Base-by-base conservation (phyloP, 805 yeast species). In the Candida andamanensis region DNA sequence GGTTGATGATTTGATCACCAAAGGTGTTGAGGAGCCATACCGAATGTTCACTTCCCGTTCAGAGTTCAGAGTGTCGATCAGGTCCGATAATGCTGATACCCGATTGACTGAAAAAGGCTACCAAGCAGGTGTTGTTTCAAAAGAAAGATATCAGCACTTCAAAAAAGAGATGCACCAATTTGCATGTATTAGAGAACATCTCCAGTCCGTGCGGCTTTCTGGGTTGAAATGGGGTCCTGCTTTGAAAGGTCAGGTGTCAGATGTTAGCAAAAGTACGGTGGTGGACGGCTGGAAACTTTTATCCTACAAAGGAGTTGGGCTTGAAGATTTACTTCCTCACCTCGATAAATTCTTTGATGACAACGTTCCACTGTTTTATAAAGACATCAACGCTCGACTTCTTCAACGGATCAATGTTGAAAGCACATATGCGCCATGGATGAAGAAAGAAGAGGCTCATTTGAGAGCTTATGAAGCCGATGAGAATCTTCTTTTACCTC, bases 21-120 rank as follows among this genome's bases (percentile, higher is more conserved):
- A 86, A 54, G 99, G 98, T 13, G 95, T 92, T 2, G 85, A 80
- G 39, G 99, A 92, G 55, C 99, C 99, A 1, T 92, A 92, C 54
- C 67, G 99, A 42, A 92, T 92, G 98, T 92, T 92, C 52, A 92
- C 98, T 0, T 86, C 97, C 5, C 72, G 99, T 30, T 84, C 95
- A 0, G 99, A 92, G 54, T 92, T 86, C 54, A 69, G 98, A 51
- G 76, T 92, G 23, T 80, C 87, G 20, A 85, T 87, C 4, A 67
- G 99, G 37, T 80, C 95, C 0, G 98, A 92, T 54, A 92, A 92
- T 62, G 97, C 99, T 0, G 97, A 94, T 50, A 56, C 74, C 35
- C 63, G 99, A 40, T 61, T 92, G 35, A 89, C 97, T 0, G 76
- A 68, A 32, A 54, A 60, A 35, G 98, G 95, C 1, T 57, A 70